Evolutionary conservation across 495 filamentous ascomycete genomes (phyloP), one percentile per base, ranked within the genome.

Genomic region (Thermochaetoides thermophila): DNA sequence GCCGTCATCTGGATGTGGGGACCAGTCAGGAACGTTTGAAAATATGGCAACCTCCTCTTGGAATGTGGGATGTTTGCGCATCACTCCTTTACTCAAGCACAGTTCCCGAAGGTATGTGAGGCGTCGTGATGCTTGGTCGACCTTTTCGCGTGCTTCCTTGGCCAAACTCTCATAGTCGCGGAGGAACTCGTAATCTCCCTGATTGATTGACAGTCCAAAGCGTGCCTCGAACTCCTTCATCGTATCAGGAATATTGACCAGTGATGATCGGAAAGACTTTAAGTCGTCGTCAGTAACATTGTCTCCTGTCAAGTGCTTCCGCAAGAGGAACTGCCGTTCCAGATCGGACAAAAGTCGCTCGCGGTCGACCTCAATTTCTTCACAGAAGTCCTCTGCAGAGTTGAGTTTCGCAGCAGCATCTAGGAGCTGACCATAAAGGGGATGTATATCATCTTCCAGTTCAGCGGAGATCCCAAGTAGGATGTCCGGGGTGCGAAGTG

Each of bases 21-120:
- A 14, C 29, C 32, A 28, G 33, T 11, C 37, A 20, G 37, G 37
- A 27, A 11, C 26, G 19, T 37, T 38, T 8, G 27, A 32, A 23
- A 34, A 42, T 24, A 58, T 45, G 11, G 43, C 40, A 5, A 47
- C 37, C 14, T 48, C 45, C 32, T 56, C 50, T 24, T 46, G 35
- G 35, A 46, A 49, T 0, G 52, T 35, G 4, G 45, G 37, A 32
- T 58, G 33, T 27, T 47, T 52, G 35, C 48, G 48, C 50, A 58
- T 54, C 12, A 43, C 48, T 13, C 35, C 41, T 27, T 43, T 47
- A 7, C 46, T 27, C 12, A 35, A 27, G 42, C 55, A 58, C 4
- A 45, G 17, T 6, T 26, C 21, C 34, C 40, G 39, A 9, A 54
- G 37, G 15, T 40, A 35, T 3, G 20, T 17, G n/a, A 55, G 43